Base-by-base conservation (phyloP, 2,329 filamentous ascomycete species). In the Sclerotinia subarctica region DNA sequence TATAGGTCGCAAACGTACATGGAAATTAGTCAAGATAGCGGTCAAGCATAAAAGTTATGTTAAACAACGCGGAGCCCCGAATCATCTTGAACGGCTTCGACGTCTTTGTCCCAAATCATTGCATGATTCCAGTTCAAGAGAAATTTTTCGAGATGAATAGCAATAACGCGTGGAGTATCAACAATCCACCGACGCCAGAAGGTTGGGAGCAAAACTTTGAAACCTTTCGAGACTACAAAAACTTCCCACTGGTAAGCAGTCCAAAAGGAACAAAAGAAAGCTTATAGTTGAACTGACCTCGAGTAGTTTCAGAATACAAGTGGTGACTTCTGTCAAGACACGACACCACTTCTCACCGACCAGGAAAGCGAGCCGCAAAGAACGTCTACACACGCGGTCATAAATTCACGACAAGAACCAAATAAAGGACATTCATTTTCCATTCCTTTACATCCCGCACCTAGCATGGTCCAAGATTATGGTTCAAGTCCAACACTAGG, bases 11-110 rank as follows among this genome's bases (percentile, higher is more conserved):
- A 71, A 75, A 72, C 64, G 64, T 71, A 72, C 70, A 73, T 72
- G 44, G 26, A 47, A 24, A 57, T 69, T 59, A 72, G 65, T 72
- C 62, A 69, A 58, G 35, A 59, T 24, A 74, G 73, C 75, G 75
- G 74, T 77, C 73, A 76, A 67, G 68, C 51, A 47, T 70, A 70
- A 72, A 66, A 69, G 74, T 26, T 67, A 77, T 77, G 72, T 70
- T 76, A 74, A 76, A 74, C 66, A 74, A 75, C 71, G 73, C 71
- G 72, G 66, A 70, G 53, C 72, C 73, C 74, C 72, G 73, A 68
- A 38, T 53, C 73, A 72, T 75, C 70, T 74, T 70, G 70, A 72
- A 74, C 66, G 70, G 70, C 69, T 73, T 73, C 70, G 70, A 73
- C 69, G 68, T 68, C 72, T 74, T 76, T 74, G 72, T 76, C 63